Evolutionary conservation across 768 basidiomycete genomes (phyloP).

Genomic region (Xerocomellus intermedius): DNA sequence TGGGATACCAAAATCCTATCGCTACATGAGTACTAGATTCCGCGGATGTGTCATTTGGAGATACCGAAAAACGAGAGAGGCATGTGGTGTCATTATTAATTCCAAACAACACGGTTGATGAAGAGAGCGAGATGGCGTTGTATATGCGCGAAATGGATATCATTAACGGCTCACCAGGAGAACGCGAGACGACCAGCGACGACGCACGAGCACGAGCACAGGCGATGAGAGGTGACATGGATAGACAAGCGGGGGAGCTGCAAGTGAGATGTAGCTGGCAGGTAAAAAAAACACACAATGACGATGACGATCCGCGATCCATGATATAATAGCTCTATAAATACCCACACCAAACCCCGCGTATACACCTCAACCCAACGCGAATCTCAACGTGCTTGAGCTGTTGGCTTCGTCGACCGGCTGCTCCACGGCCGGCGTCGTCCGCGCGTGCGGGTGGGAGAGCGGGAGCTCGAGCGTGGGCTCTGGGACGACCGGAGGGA

Average conservation of each 20-base stretch:
- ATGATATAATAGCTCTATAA: slow-evolving; percentile 29
- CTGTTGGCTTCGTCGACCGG: slow-evolving; percentile 23
- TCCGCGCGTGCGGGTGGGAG: neutral
- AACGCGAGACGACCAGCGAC: slow-evolving; percentile 3
- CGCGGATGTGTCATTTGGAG: neutral
- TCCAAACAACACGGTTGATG: slow-evolving; percentile 5
- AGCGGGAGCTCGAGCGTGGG: slow-evolving; percentile 15
- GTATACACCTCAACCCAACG: slow-evolving; percentile 22
- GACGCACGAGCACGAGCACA: neutral
- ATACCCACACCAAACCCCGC: slow-evolving; percentile 11
- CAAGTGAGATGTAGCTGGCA: neutral
- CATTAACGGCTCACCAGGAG: slow-evolving; percentile 12
- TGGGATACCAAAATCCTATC: neutral
- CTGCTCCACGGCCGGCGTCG: slow-evolving; percentile 7
- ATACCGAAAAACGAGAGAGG: neutral
- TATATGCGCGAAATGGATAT: neutral
- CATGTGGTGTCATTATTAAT: slow-evolving; percentile 6
- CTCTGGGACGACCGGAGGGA: slow-evolving; percentile 6
- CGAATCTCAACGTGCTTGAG: slow-evolving; percentile 33
- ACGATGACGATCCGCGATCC: neutral
- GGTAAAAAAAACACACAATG: neutral
- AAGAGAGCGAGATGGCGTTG: neutral
- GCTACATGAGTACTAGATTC: neutral
- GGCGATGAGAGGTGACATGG: neutral
- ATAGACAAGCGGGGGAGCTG: neutral